phyloP scores from a whole-genome alignment of 495 filamentous ascomycete species.

The Barbatosphaeria neglecta region DNA sequence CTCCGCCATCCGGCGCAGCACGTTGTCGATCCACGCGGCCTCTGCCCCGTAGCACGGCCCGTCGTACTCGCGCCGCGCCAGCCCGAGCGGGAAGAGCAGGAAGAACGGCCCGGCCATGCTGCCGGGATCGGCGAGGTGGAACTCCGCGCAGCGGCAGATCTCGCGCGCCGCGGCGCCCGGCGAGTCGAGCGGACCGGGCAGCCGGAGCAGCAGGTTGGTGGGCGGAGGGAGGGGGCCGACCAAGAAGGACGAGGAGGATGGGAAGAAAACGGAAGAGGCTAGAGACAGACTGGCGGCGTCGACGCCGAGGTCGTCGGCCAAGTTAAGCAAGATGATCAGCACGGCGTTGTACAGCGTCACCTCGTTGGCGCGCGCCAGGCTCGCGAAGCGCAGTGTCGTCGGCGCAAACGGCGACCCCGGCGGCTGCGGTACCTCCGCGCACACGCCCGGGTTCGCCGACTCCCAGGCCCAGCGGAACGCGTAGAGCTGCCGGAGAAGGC shows the following conservation, averaged over 20 bases:
- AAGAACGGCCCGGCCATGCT: background rate
- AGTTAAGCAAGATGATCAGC: background rate
- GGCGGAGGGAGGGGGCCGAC: background rate
- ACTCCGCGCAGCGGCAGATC: background rate
- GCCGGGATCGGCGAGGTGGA: background rate
- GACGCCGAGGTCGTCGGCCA: background rate
- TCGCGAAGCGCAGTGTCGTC: background rate
- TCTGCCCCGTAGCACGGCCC: background rate
- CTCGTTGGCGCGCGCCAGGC: background rate
- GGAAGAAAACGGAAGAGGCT: too few species aligned
- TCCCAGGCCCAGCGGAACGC: background rate
- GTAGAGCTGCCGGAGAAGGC: background rate
- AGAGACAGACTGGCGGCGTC: background rate
- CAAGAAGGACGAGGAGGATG: too few species aligned
- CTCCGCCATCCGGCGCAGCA: background rate
- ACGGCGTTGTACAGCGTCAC: background rate
- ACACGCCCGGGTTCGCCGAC: background rate
- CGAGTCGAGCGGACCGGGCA: background rate
- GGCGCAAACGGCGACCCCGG: background rate
- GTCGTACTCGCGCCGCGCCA: background rate
- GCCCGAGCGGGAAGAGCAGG: background rate
- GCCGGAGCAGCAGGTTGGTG: background rate
- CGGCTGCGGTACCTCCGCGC: background rate
- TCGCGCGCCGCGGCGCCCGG: background rate
- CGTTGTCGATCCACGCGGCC: background rate